Percentiles rank a stretch among this genome's conserved stretches.
phyloP scores from a whole-genome alignment of 2,329 filamentous ascomycete genomes.

The Aureobasidium subglaciale region DNA sequence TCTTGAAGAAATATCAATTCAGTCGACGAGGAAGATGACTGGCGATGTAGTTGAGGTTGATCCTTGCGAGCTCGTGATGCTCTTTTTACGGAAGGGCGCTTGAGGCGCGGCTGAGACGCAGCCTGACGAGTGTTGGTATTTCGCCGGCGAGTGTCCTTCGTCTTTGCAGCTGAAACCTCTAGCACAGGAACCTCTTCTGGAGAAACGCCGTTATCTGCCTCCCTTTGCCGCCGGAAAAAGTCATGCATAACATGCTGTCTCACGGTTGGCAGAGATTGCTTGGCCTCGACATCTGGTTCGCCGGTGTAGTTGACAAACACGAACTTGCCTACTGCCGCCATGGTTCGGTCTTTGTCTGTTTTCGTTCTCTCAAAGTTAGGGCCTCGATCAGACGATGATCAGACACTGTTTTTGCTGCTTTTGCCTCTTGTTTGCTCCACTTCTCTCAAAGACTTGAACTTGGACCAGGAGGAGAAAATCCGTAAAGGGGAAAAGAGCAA shows the following conservation, averaged over 20 bases:
- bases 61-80: constrained; percentile 4
- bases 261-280: constrained; percentile 13
- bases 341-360: constrained; percentile 8
- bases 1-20: constrained; percentile 10
- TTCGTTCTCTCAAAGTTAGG: not conserved
- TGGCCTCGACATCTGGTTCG: constrained; percentile 12
- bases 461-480: not conserved
- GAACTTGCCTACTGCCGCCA: constrained; percentile 13
- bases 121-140: constrained; percentile 12
- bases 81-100: constrained; percentile 3
- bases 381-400: constrained; percentile 1
- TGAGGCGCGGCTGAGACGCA: constrained; percentile 14
- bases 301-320: constrained; percentile 14
- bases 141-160: not conserved
- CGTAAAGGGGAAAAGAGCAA: constrained; percentile 14
- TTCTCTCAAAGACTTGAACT: not conserved
- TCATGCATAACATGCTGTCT: constrained; percentile 15
- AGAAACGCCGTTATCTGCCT: constrained; percentile 11
- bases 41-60: constrained; percentile 2
- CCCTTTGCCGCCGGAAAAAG: constrained; percentile 12
- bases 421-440: constrained; percentile 10
- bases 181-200: constrained; percentile 2
- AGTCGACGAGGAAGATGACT: constrained; percentile 7
- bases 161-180: constrained; percentile 6
- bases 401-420: constrained; percentile 1